Evolutionary conservation across 2,329 filamentous ascomycete genomes (phyloP).

Genomic region (Lachnellula subtilissima): DNA sequence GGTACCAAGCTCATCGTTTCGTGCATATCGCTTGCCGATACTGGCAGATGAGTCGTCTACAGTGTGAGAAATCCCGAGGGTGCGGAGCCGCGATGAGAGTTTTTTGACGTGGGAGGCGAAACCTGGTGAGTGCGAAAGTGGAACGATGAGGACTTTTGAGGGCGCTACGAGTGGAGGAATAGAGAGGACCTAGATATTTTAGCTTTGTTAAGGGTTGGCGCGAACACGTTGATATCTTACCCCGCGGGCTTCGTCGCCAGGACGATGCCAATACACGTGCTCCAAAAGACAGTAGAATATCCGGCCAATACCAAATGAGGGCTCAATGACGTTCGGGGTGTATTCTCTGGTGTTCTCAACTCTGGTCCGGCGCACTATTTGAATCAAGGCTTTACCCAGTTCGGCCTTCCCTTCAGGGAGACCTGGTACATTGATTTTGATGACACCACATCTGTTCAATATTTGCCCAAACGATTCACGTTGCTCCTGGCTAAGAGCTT

Average conservation of each 20-base stretch:
- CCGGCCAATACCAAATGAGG: slow-evolving; percentile 92
- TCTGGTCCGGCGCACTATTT: slow-evolving; percentile 77
- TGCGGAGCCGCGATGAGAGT: slow-evolving; percentile 71
- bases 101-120: slow-evolving; percentile 72
- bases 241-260: slow-evolving; percentile 74
- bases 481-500: slow-evolving; percentile 65
- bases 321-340: slow-evolving; percentile 93
- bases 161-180: slow-evolving; percentile 77
- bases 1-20: slow-evolving; percentile 94
- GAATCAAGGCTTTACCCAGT: slow-evolving; percentile 72
- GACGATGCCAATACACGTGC: slow-evolving; percentile 90
- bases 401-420: slow-evolving; percentile 69
- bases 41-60: slow-evolving; percentile 87
- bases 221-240: slow-evolving; percentile 50
- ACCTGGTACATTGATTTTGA: slow-evolving; percentile 68
- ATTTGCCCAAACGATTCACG: slow-evolving; percentile 74
- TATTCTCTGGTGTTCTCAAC: slow-evolving; percentile 84
- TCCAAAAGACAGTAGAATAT: slow-evolving; percentile 92
- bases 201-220: not conserved
- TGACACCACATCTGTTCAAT: slow-evolving; percentile 67
- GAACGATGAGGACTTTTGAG: slow-evolving; percentile 89
- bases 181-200: slow-evolving; percentile 53
- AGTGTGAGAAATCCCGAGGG: slow-evolving; percentile 72
- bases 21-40: slow-evolving; percentile 90
- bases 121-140: slow-evolving; percentile 72